Base-by-base conservation (phyloP, 2,329 filamentous ascomycete species). In the Amylocarpus encephaloides region DNA sequence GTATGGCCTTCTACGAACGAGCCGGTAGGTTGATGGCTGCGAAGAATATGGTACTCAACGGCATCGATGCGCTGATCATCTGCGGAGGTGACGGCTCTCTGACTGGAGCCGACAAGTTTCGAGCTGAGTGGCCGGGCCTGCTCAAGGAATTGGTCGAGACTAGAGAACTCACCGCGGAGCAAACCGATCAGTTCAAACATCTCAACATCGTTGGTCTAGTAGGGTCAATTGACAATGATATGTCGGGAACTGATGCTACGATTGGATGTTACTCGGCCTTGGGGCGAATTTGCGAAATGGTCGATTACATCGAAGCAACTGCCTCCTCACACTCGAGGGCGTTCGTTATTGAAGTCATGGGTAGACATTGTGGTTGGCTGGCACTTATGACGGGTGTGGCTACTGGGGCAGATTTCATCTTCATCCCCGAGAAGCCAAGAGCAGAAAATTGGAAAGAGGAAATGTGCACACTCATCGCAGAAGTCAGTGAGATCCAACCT, bases 301-400 rank as follows among this genome's bases (percentile, higher is more conserved):
- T 98, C 51, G 93, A 98, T 72, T 92, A 90, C 65, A 95, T 98
- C 61, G 92, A 98, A 70, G 91, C 92, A 16, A 97, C 93, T 0
- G 92, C 92, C 46, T 85, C 84, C 34, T 96, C 91, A 26, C 93
- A 98, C 70, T 94, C 95, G 58, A 80, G 93, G 62, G 93, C 93
- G 35, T 98, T 98, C 69, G 91, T 98, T 50, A 87, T 98, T 55
- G 93, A 96, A 69, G 93, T 98, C 63, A 98, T 98, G 93, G 93
- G 93, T 44, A 80, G 93, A 52, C 92, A 98, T 71, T 98, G 93
- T 68, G 93, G 93, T 55, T 98, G 93, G 93, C 76, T 98, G 55
- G 93, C 93, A 36, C 78, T 98, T 54, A 96, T 97, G 85, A 86
- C 92, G 12, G 92, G 91, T 63, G 91, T 98, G 52, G 91, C 88